Evolutionary conservation across 495 filamentous ascomycete species (phyloP), one percentile per base, ranked within the genome.

Genomic region (Neurospora cerealis): DNA sequence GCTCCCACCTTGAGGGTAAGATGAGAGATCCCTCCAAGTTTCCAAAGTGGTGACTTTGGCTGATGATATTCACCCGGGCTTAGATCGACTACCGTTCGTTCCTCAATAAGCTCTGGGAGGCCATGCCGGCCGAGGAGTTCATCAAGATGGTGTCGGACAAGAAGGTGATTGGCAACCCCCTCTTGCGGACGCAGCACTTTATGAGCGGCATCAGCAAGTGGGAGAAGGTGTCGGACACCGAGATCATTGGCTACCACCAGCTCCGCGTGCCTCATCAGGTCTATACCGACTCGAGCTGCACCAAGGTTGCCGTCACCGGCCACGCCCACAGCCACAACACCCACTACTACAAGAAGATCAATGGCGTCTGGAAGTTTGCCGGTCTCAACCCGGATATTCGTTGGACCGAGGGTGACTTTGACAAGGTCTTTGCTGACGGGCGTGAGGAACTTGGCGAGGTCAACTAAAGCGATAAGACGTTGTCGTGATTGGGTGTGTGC

Each of bases 321-420:
- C 92, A 94, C 77, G 88, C 87, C 19, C 92, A 95, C 82, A 88
- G 87, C 71, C 89, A 88, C 72, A 92, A 91, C 79, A 87, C 87
- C 76, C 89, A 92, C 79, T 92, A 88, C 80, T 94, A 94, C 81
- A 85, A 84, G 72, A 93, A 92, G 86, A 83, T 93, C 28, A 83
- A 93, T 75, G 91, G 91, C 6, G 88, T 89, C 73, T 95, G 93
- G 93, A 95, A 94, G 83, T 93, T 94, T 81, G 91, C 92, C 2
- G 92, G 93, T 2, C 82, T 95, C 70, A 83, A 85, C 78, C 92
- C 93, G 2, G 84, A 88, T 69, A 91, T 95, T 73, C 82, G 89
- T 54, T 95, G 90, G 91, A 84, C 81, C 75, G 93, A 95, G 85
- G 88, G 90, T 77, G 89, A 92, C 62, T 93, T 92, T 76, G 83